Evolutionary conservation across 2,329 filamentous ascomycete species (phyloP).

Genomic region (Fusarium bulbicola): DNA sequence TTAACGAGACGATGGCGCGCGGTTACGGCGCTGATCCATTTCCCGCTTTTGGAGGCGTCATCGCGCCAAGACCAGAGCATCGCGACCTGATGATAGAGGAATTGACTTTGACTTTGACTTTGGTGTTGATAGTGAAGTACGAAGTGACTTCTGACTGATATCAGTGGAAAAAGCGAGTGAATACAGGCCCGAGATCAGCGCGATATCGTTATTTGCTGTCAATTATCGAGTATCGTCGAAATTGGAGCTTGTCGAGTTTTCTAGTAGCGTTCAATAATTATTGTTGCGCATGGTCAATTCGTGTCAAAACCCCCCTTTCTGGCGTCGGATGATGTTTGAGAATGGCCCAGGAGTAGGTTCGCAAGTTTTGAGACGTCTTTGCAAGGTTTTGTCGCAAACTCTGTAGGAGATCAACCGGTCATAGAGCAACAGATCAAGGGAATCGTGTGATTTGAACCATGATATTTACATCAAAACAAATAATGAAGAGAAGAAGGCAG

Average conservation of each 20-base stretch:
- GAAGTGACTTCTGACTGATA: not conserved
- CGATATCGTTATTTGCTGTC: not conserved
- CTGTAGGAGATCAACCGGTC: not conserved
- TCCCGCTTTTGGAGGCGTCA: not conserved
- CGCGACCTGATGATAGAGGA: not conserved
- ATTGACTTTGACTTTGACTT: no score
- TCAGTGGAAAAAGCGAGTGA: not conserved
- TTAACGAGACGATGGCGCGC: constrained; percentile 22
- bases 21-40: not conserved
- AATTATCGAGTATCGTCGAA: not conserved
- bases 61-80: constrained; percentile 21
- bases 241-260: not conserved
- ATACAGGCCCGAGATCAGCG: not conserved
- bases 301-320: not conserved
- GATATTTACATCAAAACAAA: not conserved
- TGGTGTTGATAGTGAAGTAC: not conserved
- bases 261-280: not conserved
- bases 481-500: not conserved
- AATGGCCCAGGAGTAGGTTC: not conserved
- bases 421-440: not conserved
- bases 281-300: not conserved
- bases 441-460: not conserved
- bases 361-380: not conserved
- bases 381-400: not conserved
- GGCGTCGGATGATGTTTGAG: not conserved